phyloP scores from a whole-genome alignment of 306 rosid genomes.

The Astragalus glycyphyllos region DNA sequence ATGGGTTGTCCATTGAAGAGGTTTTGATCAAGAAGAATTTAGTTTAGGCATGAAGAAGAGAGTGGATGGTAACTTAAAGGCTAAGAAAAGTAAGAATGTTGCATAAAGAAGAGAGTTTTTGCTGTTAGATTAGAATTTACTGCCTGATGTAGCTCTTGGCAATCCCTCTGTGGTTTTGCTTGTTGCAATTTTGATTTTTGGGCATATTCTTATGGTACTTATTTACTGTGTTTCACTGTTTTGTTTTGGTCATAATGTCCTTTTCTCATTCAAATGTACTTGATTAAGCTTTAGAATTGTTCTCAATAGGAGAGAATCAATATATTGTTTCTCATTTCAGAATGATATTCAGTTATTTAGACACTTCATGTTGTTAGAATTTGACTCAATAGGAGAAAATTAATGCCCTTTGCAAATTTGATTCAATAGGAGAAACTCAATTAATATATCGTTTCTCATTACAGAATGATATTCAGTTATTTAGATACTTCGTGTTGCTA shows the following conservation, averaged over 20 bases:
- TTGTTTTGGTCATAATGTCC: too few species aligned
- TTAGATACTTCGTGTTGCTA: background rate
- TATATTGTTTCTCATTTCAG: constrained; percentile 9
- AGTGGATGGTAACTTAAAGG: constrained; percentile 49
- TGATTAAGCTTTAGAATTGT: constrained; percentile 28
- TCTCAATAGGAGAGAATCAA: background rate
- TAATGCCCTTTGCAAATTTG: background rate
- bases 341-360: background rate
- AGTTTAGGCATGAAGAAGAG: constrained; percentile 43
- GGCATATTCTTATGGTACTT: constrained; percentile 2
- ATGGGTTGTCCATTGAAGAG: background rate
- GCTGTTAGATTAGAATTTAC: constrained; percentile 29
- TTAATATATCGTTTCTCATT: background rate
- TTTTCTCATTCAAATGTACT: background rate
- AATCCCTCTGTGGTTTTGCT: constrained; percentile 37
- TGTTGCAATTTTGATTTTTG: constrained; percentile 44
- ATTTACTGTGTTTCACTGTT: constrained; percentile 5
- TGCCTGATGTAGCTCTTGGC: constrained; percentile 35
- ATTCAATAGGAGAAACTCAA: background rate
- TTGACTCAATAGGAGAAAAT: too few species aligned
- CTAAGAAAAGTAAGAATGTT: constrained; percentile 49
- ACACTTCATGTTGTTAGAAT: too few species aligned
- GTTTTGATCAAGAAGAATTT: constrained; percentile 34
- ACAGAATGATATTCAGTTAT: background rate
- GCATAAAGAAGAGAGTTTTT: background rate